Conservation (phyloP, 305 asterid genomes). For the Fraxinus sp. region DNA sequence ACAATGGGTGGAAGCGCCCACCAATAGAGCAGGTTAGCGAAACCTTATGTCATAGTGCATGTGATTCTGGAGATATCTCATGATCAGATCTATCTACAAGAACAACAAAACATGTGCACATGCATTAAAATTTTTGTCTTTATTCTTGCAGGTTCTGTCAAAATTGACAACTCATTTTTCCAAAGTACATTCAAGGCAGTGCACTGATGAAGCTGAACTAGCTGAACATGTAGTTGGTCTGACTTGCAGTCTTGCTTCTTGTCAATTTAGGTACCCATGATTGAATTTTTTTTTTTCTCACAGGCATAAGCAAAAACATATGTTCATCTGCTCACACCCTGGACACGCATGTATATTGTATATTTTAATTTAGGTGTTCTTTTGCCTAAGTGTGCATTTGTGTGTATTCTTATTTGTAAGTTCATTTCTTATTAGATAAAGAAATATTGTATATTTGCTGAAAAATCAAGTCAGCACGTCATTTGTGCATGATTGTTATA, state of each 20-base stretch:
- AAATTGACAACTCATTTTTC: conserved; percentile 65
- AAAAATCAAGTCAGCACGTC: neutral
- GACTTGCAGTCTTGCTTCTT: conserved; percentile 86
- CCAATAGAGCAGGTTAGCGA: conserved; percentile 78
- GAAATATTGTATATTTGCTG: neutral
- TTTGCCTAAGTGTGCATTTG: neutral
- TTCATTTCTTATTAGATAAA: neutral
- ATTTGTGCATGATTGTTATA: conserved; percentile 2
- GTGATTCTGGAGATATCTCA: conserved; percentile 10
- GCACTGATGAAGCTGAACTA: conserved; percentile 89
- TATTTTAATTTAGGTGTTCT: neutral
- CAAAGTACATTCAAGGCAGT: conserved; percentile 77
- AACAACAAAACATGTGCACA: conserved; percentile 11
- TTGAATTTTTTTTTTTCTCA: neutral
- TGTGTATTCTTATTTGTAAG: neutral
- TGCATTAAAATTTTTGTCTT: neutral
- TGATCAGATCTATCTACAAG: conserved; percentile 6
- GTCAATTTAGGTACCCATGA: conserved; percentile 68
- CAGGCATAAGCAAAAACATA: conserved; percentile 11
- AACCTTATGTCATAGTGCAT: conserved; percentile 27
- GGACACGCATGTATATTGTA: neutral
- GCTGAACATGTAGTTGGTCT: conserved; percentile 93
- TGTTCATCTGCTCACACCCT: neutral
- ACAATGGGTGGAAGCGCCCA: conserved; percentile 74
- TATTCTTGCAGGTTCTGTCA: conserved; percentile 53